Evolutionary conservation across 176 grass and related monocot species (phyloP).

Genomic region (Bothriochloa decipiens): DNA sequence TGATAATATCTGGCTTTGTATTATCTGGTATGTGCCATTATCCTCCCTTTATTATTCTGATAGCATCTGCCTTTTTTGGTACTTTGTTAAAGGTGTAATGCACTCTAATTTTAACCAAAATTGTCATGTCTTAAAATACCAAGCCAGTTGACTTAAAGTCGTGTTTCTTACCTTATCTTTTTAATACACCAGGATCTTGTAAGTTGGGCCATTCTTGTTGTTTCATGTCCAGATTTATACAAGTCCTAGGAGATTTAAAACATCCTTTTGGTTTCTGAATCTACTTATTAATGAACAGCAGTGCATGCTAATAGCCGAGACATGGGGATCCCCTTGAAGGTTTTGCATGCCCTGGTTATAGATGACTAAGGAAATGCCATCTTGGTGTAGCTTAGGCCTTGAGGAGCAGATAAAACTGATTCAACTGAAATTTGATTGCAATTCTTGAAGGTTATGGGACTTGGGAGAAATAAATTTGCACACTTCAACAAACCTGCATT

Average conservation of each 20-base stretch:
- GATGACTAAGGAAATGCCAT: constrained; percentile 6
- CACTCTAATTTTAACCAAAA: neutral
- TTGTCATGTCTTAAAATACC: neutral
- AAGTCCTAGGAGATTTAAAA: neutral
- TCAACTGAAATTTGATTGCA: neutral
- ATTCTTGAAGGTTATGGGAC: neutral
- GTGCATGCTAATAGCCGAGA: neutral
- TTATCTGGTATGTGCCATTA: constrained; percentile 68
- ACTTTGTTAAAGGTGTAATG: neutral
- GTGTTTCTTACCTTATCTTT: neutral
- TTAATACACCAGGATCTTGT: neutral
- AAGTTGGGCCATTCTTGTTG: neutral
- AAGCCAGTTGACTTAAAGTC: constrained; percentile 5
- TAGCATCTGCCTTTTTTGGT: neutral
- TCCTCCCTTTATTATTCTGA: neutral
- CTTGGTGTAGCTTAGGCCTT: neutral
- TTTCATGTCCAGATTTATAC: neutral
- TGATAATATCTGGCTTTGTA: constrained; percentile 82
- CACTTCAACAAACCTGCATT: neutral
- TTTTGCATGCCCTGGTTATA: neutral
- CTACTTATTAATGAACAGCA: neutral
- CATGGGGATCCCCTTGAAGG: neutral
- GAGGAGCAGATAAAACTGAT: neutral
- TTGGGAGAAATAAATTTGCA: neutral
- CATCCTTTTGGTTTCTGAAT: neutral